phyloP scores from a whole-genome alignment of 176 grass and related monocot genomes.

The Musa schizocarpa region DNA sequence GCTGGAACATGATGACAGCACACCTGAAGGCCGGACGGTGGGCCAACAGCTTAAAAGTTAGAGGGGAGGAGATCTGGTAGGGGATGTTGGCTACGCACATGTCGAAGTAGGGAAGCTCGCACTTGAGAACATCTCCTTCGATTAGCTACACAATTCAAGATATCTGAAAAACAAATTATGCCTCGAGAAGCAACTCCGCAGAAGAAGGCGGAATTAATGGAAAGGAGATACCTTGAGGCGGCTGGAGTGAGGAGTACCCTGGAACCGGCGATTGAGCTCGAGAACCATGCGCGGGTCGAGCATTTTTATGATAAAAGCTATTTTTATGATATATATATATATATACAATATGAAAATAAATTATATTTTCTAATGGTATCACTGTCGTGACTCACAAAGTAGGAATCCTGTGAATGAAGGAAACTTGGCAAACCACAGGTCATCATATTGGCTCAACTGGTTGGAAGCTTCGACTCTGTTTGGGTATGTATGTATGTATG shows the following conservation, averaged over 20 bases:
- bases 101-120: constrained; percentile 87
- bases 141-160: constrained; percentile 47
- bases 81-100: constrained; percentile 97
- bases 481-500: too few species aligned
- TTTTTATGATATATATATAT: too few species aligned
- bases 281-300: constrained; percentile 90
- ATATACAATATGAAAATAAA: too few species aligned
- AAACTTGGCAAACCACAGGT: too few species aligned
- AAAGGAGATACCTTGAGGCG: constrained; percentile 48
- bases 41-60: constrained; percentile 78
- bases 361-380: too few species aligned
- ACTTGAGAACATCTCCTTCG: constrained; percentile 93
- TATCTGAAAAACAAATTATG: not conserved
- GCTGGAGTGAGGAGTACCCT: constrained; percentile 45
- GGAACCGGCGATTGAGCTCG: constrained; percentile 72
- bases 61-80: constrained; percentile 78
- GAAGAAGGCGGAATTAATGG: not conserved
- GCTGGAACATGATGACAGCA: constrained; percentile 97
- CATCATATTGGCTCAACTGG: too few species aligned
- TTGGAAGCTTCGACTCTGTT: too few species aligned
- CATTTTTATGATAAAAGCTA: not conserved
- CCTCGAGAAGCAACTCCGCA: not conserved
- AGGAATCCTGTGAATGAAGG: too few species aligned
- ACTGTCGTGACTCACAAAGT: too few species aligned
- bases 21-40: constrained; percentile 82